Evolutionary conservation across 768 basidiomycete species (phyloP).

Genomic region (Podaxis rugospora): DNA sequence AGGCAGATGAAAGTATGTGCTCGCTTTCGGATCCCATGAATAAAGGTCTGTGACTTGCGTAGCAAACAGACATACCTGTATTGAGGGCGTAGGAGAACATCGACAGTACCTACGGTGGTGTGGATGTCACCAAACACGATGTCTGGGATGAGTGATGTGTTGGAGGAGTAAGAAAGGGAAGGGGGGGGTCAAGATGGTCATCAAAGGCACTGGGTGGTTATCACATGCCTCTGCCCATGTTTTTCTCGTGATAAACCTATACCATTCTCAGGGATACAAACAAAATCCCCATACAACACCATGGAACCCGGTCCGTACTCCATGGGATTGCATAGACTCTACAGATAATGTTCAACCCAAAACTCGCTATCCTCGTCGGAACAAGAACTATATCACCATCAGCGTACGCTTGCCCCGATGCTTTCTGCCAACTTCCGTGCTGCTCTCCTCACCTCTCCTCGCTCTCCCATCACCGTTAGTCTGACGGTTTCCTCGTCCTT

Average conservation of each 20-base stretch:
- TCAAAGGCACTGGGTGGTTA: neutral
- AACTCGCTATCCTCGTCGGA: neutral
- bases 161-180: neutral
- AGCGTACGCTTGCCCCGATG: conserved; percentile 24
- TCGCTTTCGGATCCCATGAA: conserved; percentile 34
- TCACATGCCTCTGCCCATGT: conserved; percentile 4
- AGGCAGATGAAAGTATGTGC: conserved; percentile 60
- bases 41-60: neutral
- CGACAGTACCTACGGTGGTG: conserved; percentile 1
- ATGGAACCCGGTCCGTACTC: too few relatives aligned
- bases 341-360: too few relatives aligned
- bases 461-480: conserved; percentile 90
- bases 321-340: too few relatives aligned
- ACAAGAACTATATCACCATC: neutral
- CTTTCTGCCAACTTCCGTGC: conserved; percentile 48
- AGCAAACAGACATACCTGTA: conserved; percentile 25
- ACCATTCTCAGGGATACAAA: neutral
- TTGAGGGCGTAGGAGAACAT: conserved; percentile 47
- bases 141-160: neutral
- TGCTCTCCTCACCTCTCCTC: conserved; percentile 68
- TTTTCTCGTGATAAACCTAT: conserved; percentile 2
- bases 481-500: conserved; percentile 37
- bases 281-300: too few relatives aligned
- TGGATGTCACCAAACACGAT: neutral
- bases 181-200: neutral